Conservation (phyloP, 257 asterid genomes). For the Jacaranda mimosifolia region DNA sequence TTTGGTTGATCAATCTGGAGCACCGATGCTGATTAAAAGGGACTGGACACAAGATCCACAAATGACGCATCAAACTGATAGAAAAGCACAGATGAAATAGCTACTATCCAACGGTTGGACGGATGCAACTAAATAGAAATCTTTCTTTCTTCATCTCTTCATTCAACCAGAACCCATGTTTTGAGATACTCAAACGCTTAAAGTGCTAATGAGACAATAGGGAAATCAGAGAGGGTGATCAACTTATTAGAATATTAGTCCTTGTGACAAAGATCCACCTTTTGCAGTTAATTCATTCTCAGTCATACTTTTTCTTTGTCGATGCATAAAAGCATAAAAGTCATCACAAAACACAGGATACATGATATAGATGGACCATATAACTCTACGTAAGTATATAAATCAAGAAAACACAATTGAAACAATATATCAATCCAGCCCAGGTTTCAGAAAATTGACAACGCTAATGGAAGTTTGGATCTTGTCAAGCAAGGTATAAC, state of each 20-base stretch:
- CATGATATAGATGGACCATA: background rate
- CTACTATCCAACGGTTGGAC: constrained; percentile 12
- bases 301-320: background rate
- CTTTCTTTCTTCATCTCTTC: constrained; percentile 11
- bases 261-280: constrained; percentile 21
- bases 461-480: constrained; percentile 29
- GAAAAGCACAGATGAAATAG: background rate
- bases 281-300: background rate
- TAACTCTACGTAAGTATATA: background rate
- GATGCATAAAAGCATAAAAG: background rate
- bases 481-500: constrained; percentile 33
- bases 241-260: background rate
- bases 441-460: constrained; percentile 13
- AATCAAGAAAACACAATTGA: background rate
- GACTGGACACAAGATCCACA: background rate
- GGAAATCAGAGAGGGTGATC: background rate
- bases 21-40: background rate
- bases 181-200: background rate
- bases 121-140: constrained; percentile 20
- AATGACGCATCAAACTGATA: background rate
- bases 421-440: constrained; percentile 5
- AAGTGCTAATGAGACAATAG: constrained; percentile 1
- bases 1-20: background rate
- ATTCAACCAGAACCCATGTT: constrained; percentile 12
- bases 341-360: background rate